Evolutionary conservation across 768 basidiomycete species (phyloP), one percentile per base, ranked within the genome.

Genomic region (Dioszegia aurantiaca): DNA sequence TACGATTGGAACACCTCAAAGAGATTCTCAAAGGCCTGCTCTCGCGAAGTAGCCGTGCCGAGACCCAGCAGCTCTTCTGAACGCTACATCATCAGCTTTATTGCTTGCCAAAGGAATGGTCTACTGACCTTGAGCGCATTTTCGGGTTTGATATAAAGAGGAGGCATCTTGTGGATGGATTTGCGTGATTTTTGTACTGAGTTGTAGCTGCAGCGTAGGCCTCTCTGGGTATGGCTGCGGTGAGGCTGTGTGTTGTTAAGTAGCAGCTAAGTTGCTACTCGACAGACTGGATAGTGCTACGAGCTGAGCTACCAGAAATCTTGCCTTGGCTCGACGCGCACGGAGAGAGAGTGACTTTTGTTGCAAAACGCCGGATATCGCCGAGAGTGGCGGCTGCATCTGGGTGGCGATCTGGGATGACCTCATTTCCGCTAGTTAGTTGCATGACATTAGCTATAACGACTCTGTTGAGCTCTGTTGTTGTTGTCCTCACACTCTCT

Each of bases 51-150:
- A 40, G 75, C 58, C 28, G 73, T 74, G 17, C 69, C 69, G 52
- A 76, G 65, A 56, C 73, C 73, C 26, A 76, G 63, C 23, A 76
- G 65, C 68, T 76, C 75, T 45, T 76, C 75, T 31, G 73, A 70
- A 57, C 75, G 71, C 75, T 74, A 54, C 17, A 24, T 11, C 33
- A 23, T 62, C 55, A 60, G 60, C 56, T n/a, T n/a, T n/a, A n/a
- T 30, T 23, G 21, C 6, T 12, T 27, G 9, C 30, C n/a, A 27
- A 26, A 14, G 33, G 16, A 10, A 39, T 30, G 19, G 16, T 33
- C 47, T 44, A 67, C 72, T 21, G 21, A 76, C 75, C 71, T 74
- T 74, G 68, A 76, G 75, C 60, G 73, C 72, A 64, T 74, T 76
- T 65, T 76, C 75, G 31, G 75, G 75, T 63, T 76, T 76, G 57